Evolutionary conservation across 2,329 filamentous ascomycete genomes (phyloP), one percentile per base, ranked within the genome.

Genomic region (Diaporthe citri): DNA sequence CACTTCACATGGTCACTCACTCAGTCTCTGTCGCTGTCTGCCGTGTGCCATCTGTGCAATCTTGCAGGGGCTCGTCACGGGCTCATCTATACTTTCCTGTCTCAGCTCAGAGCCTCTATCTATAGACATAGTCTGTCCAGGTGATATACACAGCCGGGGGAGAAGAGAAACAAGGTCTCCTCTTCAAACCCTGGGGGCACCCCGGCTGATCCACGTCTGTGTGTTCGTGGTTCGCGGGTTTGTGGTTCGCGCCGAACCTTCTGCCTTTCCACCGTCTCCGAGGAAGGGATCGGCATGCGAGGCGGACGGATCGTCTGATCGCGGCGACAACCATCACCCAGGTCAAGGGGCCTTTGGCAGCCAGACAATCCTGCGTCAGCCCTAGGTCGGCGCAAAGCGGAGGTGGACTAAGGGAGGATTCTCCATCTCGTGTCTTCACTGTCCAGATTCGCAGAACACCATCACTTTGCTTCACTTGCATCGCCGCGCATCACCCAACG

Each of bases 261-360:
- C 28, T 34, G 31, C 28, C 46, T 8, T 51, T n/a, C 41, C 69
- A 59, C 20, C 10, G 12, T 25, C n/a, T 22, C 41, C 12, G 70
- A 51, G 70, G 70, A 62, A 72, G 55, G 43, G 70, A 72, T 72
- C 70, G 56, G 34, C 70, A 62, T 39, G 70, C 57, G 70, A 72
- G 70, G 70, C 70, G 70, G 46, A 41, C 70, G 70, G 70, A 62
- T 72, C 56, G 34, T 72, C 70, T 72, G 70, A 72, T 72, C 70
- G 46, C 70, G 70, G 43, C 70, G 34, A 72, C 46, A 52, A 52
- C 48, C 46, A 67, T 36, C 64, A 52, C 46, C 46, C 64, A 67
- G 64, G 64, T 52, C 64, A 52, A 67, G 64, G 64, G 64, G 20
- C 46, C 64, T 52, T 67, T 28, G 34, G 46, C 34, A 52, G n/a